Percentiles rank a stretch among this genome's conserved stretches.
phyloP scores from a whole-genome alignment of 106 monocot species.

The Platanthera zijinensis region DNA sequence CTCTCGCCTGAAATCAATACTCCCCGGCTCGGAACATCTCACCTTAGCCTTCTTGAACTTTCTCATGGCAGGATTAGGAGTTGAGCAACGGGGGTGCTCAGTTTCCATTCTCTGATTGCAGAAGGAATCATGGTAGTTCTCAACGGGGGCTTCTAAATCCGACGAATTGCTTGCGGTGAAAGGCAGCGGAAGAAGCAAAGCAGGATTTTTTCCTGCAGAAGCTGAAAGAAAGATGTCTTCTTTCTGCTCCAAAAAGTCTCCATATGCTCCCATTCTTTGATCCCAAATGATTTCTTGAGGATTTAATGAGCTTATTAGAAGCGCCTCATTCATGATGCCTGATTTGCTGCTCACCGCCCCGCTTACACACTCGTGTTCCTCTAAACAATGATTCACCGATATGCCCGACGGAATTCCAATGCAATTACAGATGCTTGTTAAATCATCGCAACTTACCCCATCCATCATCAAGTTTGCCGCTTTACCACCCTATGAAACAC shows the following conservation, averaged over 20 bases:
- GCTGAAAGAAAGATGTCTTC: neutral
- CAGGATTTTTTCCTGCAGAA: neutral
- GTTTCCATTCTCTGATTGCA: neutral
- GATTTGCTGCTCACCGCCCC: neutral
- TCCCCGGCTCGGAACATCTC: neutral
- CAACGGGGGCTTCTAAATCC: neutral
- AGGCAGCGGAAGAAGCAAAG: neutral
- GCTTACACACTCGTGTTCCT: neutral
- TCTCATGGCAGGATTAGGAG: neutral
- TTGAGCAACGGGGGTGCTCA: neutral
- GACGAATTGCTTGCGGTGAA: neutral
- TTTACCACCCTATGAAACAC: too few relatives aligned
- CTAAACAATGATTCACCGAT: neutral
- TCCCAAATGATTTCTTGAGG: neutral
- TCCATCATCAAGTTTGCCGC: too few relatives aligned
- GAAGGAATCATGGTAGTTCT: neutral
- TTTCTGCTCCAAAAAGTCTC: neutral
- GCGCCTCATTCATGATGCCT: neutral
- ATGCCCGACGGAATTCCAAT: too few relatives aligned
- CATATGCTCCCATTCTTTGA: neutral
- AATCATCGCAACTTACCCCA: too few relatives aligned
- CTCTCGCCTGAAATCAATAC: slow-evolving; percentile 24
- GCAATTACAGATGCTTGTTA: too few relatives aligned
- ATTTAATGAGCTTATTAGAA: neutral
- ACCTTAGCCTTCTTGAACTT: neutral